phyloP scores from a whole-genome alignment of 2,329 filamentous ascomycete genomes.

The Colletotrichum cordylinicola region DNA sequence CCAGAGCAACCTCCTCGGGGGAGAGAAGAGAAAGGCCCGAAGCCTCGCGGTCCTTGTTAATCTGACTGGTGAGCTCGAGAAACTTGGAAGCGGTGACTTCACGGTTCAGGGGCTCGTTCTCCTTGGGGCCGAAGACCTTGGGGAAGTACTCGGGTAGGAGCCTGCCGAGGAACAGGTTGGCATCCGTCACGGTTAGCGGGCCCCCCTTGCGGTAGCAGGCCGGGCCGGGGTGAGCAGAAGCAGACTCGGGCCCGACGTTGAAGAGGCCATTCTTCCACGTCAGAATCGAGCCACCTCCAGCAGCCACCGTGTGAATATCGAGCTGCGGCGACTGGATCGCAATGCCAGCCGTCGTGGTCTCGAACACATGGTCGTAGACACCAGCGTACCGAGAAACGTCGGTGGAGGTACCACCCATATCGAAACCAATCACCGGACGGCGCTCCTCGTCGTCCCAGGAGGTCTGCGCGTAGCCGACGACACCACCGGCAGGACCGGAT shows the following conservation, averaged over 20 bases:
- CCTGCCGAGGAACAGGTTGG: conserved; percentile 72
- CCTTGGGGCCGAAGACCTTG: conserved; percentile 74
- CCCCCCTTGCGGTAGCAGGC: conserved; percentile 78
- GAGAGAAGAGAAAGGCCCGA: conserved; percentile 31
- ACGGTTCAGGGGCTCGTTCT: conserved; percentile 58
- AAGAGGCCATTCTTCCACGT: conserved; percentile 77
- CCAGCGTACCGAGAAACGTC: conserved; percentile 73
- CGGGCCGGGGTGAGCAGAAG: conserved; percentile 73
- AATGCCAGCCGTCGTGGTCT: conserved; percentile 79
- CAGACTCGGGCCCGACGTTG: conserved; percentile 75
- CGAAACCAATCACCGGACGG: conserved; percentile 77
- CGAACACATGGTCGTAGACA: conserved; percentile 58
- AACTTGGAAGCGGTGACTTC: conserved; percentile 47
- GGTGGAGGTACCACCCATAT: conserved; percentile 75
- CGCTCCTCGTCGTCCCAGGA: conserved; percentile 72
- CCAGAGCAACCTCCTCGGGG: conserved; percentile 39
- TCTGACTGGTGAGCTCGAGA: conserved; percentile 42
- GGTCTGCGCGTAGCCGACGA: conserved; percentile 77
- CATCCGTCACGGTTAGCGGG: conserved; percentile 75
- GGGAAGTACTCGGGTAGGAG: conserved; percentile 69
- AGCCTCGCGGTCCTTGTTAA: conserved; percentile 41
- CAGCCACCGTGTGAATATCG: conserved; percentile 83
- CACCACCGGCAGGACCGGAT: conserved; percentile 78
- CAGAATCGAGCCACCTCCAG: conserved; percentile 74
- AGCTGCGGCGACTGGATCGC: conserved; percentile 81